A percentile compares a stretch with the other conserved stretches of the same genome.
Evolutionary conservation across 2,329 filamentous ascomycete genomes (phyloP).

Genomic region (Celoporthe dispersa): DNA sequence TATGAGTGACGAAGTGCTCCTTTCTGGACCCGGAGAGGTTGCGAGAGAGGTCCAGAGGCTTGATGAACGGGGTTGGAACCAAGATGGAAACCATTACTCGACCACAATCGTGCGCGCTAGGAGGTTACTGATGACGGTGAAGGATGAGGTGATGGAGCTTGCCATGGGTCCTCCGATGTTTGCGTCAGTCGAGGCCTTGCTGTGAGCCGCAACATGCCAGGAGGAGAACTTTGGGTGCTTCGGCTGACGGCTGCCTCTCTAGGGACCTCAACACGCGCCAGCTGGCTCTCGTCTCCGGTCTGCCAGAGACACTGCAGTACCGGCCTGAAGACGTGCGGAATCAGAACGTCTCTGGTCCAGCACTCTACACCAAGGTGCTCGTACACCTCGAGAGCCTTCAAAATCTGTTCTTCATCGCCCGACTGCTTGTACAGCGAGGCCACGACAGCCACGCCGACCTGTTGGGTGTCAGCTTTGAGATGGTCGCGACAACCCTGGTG

Average conservation of each 20-base stretch:
- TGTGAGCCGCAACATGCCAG: conserved; percentile 32
- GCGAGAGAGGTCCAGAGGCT: conserved; percentile 44
- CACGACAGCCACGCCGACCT: conserved; percentile 45
- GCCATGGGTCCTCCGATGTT: conserved; percentile 49
- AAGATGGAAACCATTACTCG: conserved; percentile 45
- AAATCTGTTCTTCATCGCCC: conserved; percentile 62
- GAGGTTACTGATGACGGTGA: conserved; percentile 52
- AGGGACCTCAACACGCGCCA: conserved; percentile 45
- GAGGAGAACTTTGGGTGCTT: background rate
- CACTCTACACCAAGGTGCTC: conserved; percentile 50
- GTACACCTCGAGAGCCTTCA: conserved; percentile 56
- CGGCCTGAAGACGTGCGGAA: conserved; percentile 45
- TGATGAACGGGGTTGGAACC: conserved; percentile 58
- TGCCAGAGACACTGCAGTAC: conserved; percentile 46
- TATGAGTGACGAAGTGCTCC: conserved; percentile 52
- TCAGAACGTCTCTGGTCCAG: conserved; percentile 35
- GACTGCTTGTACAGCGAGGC: conserved; percentile 54
- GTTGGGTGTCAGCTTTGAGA: conserved; percentile 50
- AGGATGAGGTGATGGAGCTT: conserved; percentile 64
- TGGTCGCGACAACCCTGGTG: conserved; percentile 50
- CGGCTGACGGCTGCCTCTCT: background rate
- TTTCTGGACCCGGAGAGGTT: conserved; percentile 48
- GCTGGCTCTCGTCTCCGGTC: conserved; percentile 38
- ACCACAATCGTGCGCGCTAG: conserved; percentile 52
- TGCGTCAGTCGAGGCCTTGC: conserved; percentile 42